Percentiles rank a stretch among this genome's conserved stretches.
phyloP scores from a whole-genome alignment of 169 alveolate genomes.

The Plasmodium sp. region DNA sequence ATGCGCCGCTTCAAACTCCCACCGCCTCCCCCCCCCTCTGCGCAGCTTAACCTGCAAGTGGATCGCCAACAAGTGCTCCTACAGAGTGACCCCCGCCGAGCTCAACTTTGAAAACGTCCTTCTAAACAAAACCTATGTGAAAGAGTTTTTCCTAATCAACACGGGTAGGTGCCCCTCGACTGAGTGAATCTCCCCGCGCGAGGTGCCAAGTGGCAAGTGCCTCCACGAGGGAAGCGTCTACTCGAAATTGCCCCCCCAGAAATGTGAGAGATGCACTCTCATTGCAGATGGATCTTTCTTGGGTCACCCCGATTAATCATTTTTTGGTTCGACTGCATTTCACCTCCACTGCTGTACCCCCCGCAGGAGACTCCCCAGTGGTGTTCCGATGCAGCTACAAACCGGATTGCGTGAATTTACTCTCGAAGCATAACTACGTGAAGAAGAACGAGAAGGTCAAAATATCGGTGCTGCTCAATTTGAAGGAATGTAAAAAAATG shows the following conservation, averaged over 20 bases:
- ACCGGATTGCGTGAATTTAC: slow-evolving; percentile 32
- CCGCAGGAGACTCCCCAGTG: slow-evolving; percentile 25
- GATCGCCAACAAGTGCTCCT: slow-evolving; percentile 4
- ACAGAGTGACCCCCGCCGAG: slow-evolving; percentile 8
- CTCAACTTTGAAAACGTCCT: slow-evolving; percentile 45
- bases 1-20: background rate
- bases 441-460: slow-evolving; percentile 28
- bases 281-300: background rate
- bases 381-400: slow-evolving; percentile 25
- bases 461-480: slow-evolving; percentile 12
- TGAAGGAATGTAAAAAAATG: slow-evolving; percentile 46
- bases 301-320: background rate
- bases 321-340: background rate
- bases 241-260: background rate
- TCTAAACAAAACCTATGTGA: slow-evolving; percentile 27
- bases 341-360: background rate
- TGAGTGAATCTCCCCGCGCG: background rate
- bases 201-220: background rate
- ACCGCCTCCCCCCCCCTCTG: background rate
- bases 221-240: background rate
- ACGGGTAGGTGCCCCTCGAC: slow-evolving; percentile 5
- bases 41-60: slow-evolving; percentile 38
- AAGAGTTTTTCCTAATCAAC: slow-evolving; percentile 28
- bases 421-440: slow-evolving; percentile 23
- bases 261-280: background rate